Evolutionary conservation across 352 stramenopile species (phyloP), one percentile per base, ranked within the genome.

Genomic region (Globisporangium acanthophoron): DNA sequence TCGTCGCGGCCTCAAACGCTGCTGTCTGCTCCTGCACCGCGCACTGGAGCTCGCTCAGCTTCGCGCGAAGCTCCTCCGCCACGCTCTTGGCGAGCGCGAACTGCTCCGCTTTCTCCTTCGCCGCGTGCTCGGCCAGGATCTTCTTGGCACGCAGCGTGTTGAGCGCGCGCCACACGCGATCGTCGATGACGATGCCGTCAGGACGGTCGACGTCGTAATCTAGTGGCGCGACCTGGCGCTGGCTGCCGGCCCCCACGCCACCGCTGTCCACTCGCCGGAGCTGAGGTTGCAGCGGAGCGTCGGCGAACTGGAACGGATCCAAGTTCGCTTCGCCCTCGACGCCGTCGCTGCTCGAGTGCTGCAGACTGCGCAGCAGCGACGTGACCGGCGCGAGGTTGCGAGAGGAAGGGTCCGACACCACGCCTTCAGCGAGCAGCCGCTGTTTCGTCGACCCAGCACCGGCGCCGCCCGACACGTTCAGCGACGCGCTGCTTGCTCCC

Each of bases 301-400:
- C 74, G 9, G 94, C 33, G 12, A 83, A 40, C 37, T 88, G 62
- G 46, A 97, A 90, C 39, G 84, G 86, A 35, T 96, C 85, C 20
- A 87, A 73, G 56, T 76, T 87, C 33, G 43, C 27, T 49, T 86
- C 74, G n/a, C 55, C 47, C 0, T 78, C 79, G 18, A 73, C n/a
- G 7, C 57, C 18, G 20, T 67, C 51, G 41, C 52, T 65, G 49
- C 56, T 64, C 4, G 69, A 69, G 2, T 69, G 44, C 31, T 76
- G 69, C 2, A 85, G 56, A 24, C 62, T 81, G 40, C 73, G 72
- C 24, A 73, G 54, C 43, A 76, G 44, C 37, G 62, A 63, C 5
- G 50, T 46, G 31, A 66, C 53, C 1, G 65, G 44, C 20, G 56
- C 56, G 33, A 80, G 44, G 12, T 46, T 58, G 9, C 76, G 67